Percentiles rank a stretch among this genome's conserved stretches.
Evolutionary conservation across 768 basidiomycete species (phyloP).

Genomic region (Psilocybe cyanescens): DNA sequence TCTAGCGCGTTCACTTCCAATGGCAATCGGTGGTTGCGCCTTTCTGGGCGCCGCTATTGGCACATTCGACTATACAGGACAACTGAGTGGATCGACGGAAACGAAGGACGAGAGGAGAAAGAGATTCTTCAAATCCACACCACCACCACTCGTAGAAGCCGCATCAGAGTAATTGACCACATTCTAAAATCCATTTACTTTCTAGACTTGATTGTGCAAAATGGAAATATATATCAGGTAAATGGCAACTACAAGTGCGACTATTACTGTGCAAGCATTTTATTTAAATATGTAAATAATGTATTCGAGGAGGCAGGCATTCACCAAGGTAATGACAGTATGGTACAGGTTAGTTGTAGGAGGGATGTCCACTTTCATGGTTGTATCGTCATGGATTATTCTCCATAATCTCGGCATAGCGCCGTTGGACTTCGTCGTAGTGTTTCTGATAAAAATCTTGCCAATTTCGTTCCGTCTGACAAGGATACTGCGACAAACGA

Average conservation of each 20-base stretch:
- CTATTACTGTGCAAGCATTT: neutral
- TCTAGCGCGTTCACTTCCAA: slow-evolving; percentile 81
- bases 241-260: neutral
- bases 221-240: slow-evolving; percentile 1
- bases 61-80: slow-evolving; percentile 77
- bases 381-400: neutral
- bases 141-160: slow-evolving; percentile 40
- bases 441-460: slow-evolving; percentile 53
- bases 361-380: neutral
- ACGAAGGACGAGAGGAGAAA: slow-evolving; percentile 70
- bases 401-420: slow-evolving; percentile 31
- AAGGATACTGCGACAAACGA: slow-evolving; percentile 35
- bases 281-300: slow-evolving; percentile 1
- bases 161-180: slow-evolving; percentile 30
- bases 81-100: slow-evolving; percentile 47
- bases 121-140: slow-evolving; percentile 83
- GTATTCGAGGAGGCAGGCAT: neutral
- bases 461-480: slow-evolving; percentile 49
- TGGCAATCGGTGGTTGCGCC: slow-evolving; percentile 79
- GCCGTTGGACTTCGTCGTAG: slow-evolving; percentile 41
- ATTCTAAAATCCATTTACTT: slow-evolving; percentile 14
- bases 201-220: slow-evolving; percentile 9
- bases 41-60: slow-evolving; percentile 82
- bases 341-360: neutral
- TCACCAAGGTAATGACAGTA: neutral